These are phyloP conservation scores for Dionaea muscipula DNA, from an alignment of 179 eudicot genomes.

Conservation along the genomic window DNA sequence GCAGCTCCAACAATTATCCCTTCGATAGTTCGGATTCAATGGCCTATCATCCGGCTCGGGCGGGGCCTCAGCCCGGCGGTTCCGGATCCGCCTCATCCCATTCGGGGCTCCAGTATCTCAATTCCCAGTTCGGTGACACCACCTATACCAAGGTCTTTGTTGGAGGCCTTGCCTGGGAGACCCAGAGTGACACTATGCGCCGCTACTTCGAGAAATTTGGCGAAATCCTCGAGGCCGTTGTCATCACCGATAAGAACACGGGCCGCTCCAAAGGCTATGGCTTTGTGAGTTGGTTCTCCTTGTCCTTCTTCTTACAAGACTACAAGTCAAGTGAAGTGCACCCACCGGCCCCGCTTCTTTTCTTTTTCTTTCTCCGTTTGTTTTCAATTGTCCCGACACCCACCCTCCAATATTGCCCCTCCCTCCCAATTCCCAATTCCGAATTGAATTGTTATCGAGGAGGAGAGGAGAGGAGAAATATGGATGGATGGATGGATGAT, in stretches of 20 bases:
- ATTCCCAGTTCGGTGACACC: constrained; percentile 13
- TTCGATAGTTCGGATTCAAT: too few relatives aligned
- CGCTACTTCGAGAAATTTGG: constrained; percentile 65
- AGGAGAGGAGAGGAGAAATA: too few relatives aligned
- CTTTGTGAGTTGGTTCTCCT: constrained; percentile 46
- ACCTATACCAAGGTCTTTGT: constrained; percentile 50
- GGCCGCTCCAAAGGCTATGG: constrained; percentile 86
- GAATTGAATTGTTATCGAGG: too few relatives aligned
- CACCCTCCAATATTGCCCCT: too few relatives aligned
- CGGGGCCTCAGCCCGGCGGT: constrained; percentile 7
- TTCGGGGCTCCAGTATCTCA: constrained; percentile 9
- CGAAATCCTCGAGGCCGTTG: constrained; percentile 79
- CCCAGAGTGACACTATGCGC: constrained; percentile 54
- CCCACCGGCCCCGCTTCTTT: background rate
- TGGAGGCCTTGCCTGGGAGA: constrained; percentile 89
- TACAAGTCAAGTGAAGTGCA: too few relatives aligned
- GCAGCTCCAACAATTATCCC: too few relatives aligned
- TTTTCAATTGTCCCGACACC: too few relatives aligned
- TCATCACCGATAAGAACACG: constrained; percentile 69
- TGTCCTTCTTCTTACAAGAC: too few relatives aligned
- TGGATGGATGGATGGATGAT: too few relatives aligned
- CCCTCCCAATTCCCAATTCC: too few relatives aligned
- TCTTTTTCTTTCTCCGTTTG: background rate
- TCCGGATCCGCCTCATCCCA: constrained; percentile 10
- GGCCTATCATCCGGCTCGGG: constrained; percentile 11